Conservation (phyloP, 805 yeast species). For the Zygotorulaspora danielsina region DNA sequence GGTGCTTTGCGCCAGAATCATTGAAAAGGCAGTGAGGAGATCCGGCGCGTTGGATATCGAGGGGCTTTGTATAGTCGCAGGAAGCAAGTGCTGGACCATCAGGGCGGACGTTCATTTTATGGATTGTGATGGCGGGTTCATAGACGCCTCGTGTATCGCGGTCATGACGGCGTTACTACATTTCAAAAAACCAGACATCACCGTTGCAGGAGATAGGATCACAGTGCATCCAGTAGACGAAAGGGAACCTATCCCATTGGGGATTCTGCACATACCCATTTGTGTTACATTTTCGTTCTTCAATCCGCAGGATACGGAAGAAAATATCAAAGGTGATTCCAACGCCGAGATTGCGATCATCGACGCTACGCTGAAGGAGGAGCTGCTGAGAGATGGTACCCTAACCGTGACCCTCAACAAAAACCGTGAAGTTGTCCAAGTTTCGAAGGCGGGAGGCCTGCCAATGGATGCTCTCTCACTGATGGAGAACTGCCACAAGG, state of each 20-base stretch:
- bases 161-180: slow-evolving; percentile 83
- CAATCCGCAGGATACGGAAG: slow-evolving; percentile 60
- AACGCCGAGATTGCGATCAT: slow-evolving; percentile 58
- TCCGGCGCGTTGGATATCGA: slow-evolving; percentile 91
- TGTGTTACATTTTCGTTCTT: slow-evolving; percentile 87
- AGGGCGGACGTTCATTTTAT: slow-evolving; percentile 87
- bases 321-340: slow-evolving; percentile 63
- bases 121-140: slow-evolving; percentile 87
- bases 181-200: slow-evolving; percentile 77
- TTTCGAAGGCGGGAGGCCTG: slow-evolving; percentile 85
- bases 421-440: slow-evolving; percentile 86
- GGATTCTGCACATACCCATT: slow-evolving; percentile 83
- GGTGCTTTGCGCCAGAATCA: slow-evolving; percentile 68
- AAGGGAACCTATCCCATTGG: slow-evolving; percentile 80
- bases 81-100: slow-evolving; percentile 84
- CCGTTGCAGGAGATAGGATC: slow-evolving; percentile 61
- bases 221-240: slow-evolving; percentile 69
- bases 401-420: slow-evolving; percentile 84
- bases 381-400: slow-evolving; percentile 67
- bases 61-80: slow-evolving; percentile 84
- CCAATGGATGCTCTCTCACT: slow-evolving; percentile 70
- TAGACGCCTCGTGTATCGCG: slow-evolving; percentile 86
- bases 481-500: slow-evolving; percentile 63
- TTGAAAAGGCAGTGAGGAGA: slow-evolving; percentile 88
- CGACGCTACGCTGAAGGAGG: slow-evolving; percentile 79